Evolutionary conservation across 1,139 yeast genomes (phyloP), one percentile per base, ranked within the genome.

Genomic region (Pichia sp.): DNA sequence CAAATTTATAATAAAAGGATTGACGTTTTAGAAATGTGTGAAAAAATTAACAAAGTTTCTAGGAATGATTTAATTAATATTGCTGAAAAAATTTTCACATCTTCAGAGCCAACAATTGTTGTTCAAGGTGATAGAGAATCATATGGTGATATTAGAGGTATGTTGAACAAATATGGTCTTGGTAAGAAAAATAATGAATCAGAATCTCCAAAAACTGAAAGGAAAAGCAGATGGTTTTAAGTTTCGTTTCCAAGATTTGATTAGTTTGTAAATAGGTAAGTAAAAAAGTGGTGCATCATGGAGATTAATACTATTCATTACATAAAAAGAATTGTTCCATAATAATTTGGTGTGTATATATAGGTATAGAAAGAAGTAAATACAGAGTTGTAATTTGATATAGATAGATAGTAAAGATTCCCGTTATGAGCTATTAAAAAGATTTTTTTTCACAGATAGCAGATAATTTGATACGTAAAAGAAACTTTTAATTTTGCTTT

Each of bases 71-170:
- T 91, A 39, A 73, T 74, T 45, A 66, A 76, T 8, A 89, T 86
- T 2, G 95, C 96, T 3, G 75, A 74, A 55, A 74, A 79, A 46
- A 79, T 91, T 2, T 69, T 91, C 37, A 81, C 91, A 0, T 86
- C 91, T 4, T 84, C 89, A 3, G 68, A 64, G 47, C 93, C 97
- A 14, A 83, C 95, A 1, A 68, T 88, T 31, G 93, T 86, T 5
- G 77, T 86, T 70, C 95, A 88, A 66, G 98, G 97, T 42, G 80
- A 84, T 45, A 74, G 94, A 52, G 85, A 77, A 37, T 67, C 75
- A 10, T 85, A 89, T 61, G 97, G 97, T 14, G 96, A 91, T 59
- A 79, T 89, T 23, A 77, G 74, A 32, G 73, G 66, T 17, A 77
- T 80, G 23, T 67, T 86, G 48, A 71, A 71, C 47, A 72, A 74